phyloP scores from a whole-genome alignment of 495 filamentous ascomycete genomes.

The Talaromyces wortmannii region DNA sequence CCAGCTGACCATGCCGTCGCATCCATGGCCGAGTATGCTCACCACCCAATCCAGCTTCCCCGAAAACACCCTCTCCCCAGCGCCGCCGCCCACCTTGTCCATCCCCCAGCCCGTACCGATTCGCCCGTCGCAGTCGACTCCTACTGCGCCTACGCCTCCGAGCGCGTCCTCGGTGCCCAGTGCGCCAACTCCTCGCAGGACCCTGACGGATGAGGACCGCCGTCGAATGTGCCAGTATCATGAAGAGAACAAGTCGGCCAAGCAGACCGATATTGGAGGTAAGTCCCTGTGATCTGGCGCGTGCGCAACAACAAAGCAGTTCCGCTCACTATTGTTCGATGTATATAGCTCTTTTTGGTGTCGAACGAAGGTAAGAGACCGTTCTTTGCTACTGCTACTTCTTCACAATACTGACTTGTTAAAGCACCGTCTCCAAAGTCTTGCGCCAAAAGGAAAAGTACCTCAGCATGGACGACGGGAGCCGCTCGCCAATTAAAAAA shows the following conservation, averaged over 20 bases:
- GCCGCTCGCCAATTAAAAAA: constrained; percentile 80
- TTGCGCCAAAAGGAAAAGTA: constrained; percentile 96
- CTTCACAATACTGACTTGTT: constrained; percentile 1
- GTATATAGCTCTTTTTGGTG: constrained; percentile 76
- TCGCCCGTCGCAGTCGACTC: constrained; percentile 20
- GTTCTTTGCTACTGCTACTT: neutral
- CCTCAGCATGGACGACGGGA: constrained; percentile 80
- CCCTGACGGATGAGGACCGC: constrained; percentile 87
- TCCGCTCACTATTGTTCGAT: constrained; percentile 6
- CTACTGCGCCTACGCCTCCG: constrained; percentile 37
- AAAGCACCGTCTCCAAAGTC: constrained; percentile 96
- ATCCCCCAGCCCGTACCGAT: constrained; percentile 6
- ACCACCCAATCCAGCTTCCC: constrained; percentile 48
- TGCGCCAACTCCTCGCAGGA: constrained; percentile 69
- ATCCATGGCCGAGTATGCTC: constrained; percentile 67
- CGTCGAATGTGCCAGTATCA: constrained; percentile 93
- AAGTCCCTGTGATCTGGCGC: constrained; percentile 18
- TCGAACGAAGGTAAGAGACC: constrained; percentile 83
- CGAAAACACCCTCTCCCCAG: constrained; percentile 15
- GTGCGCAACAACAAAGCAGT: neutral
- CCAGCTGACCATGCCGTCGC: constrained; percentile 58
- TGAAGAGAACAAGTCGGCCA: constrained; percentile 88
- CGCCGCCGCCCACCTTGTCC: constrained; percentile 5
- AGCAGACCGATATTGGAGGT: constrained; percentile 98
- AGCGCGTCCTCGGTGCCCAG: neutral